These are phyloP conservation scores for Aureobasidium uvarum DNA, from an alignment of 2,329 filamentous ascomycete species.

Conservation along the genomic window DNA sequence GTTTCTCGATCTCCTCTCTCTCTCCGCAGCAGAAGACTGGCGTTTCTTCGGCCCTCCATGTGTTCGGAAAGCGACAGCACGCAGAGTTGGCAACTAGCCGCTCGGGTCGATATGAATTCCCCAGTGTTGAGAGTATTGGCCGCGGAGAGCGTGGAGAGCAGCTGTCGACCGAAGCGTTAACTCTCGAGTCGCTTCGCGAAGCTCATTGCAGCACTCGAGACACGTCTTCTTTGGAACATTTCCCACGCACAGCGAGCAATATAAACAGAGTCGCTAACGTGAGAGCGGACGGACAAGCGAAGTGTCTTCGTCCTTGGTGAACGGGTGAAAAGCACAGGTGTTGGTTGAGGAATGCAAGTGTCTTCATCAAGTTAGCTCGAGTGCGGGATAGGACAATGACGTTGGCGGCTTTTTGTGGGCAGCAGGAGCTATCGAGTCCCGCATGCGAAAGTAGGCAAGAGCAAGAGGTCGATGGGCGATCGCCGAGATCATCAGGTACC, in stretches of 20 bases:
- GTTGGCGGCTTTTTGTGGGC: constrained; percentile 17
- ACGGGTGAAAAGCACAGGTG: constrained; percentile 22
- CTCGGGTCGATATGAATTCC: constrained; percentile 13
- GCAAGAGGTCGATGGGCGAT: constrained; percentile 7
- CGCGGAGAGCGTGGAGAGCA: constrained; percentile 19
- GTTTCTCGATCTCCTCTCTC: constrained; percentile 7
- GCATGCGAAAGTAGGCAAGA: constrained; percentile 1
- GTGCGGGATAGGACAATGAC: constrained; percentile 21
- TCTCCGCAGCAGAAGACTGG: constrained; percentile 15
- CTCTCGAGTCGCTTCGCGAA: not conserved
- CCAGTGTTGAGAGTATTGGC: constrained; percentile 4
- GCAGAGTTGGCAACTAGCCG: constrained; percentile 10
- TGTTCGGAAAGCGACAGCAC: constrained; percentile 21
- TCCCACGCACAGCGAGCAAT: not conserved
- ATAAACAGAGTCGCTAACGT: not conserved
- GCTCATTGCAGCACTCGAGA: not conserved
- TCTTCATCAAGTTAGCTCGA: constrained; percentile 8
- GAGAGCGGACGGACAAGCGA: constrained; percentile 6
- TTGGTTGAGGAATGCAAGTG: constrained; percentile 21
- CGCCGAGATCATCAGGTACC: constrained; percentile 23
- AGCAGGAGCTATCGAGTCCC: constrained; percentile 16
- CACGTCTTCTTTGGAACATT: not conserved
- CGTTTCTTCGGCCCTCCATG: constrained; percentile 24
- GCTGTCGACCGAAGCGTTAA: constrained; percentile 1
- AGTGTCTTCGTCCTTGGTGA: not conserved